Conservation (phyloP, 2,329 filamentous ascomycete genomes). For the Pyrenochaeta sp. region DNA sequence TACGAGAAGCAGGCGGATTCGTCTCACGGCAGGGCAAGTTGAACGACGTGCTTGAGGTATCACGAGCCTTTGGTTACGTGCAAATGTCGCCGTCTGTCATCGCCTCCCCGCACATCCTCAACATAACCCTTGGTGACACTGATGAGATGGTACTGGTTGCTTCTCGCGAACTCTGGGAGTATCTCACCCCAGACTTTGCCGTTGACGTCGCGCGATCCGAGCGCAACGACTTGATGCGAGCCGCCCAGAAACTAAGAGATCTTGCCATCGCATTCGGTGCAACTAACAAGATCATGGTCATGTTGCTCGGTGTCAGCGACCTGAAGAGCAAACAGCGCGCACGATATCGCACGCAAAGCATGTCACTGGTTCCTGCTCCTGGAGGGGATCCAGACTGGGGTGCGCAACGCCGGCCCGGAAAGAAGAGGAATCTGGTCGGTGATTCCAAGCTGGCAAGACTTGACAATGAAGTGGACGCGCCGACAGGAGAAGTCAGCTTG, state of each 20-base stretch:
- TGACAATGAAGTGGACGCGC: slow-evolving; percentile 89
- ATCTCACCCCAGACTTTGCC: slow-evolving; percentile 85
- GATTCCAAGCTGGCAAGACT: slow-evolving; percentile 89
- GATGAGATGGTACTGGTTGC: slow-evolving; percentile 95
- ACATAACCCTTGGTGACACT: slow-evolving; percentile 80
- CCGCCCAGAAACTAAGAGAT: slow-evolving; percentile 92
- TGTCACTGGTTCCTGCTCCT: slow-evolving; percentile 79
- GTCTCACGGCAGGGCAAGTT: slow-evolving; percentile 93
- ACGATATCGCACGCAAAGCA: slow-evolving; percentile 78
- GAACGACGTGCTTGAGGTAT: slow-evolving; percentile 91
- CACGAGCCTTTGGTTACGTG: slow-evolving; percentile 92
- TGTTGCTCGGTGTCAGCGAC: slow-evolving; percentile 94
- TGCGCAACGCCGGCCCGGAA: slow-evolving; percentile 66
- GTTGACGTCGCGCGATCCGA: slow-evolving; percentile 91
- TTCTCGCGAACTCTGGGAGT: slow-evolving; percentile 94
- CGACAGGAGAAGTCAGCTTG: slow-evolving; percentile 88
- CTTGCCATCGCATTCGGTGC: slow-evolving; percentile 95
- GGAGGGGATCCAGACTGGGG: slow-evolving; percentile 76
- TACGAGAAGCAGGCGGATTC: slow-evolving; percentile 93
- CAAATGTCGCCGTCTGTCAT: slow-evolving; percentile 92
- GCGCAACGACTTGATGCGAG: slow-evolving; percentile 89
- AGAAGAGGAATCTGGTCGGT: slow-evolving; percentile 68
- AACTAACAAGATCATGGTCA: slow-evolving; percentile 96
- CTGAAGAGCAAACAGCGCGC: slow-evolving; percentile 85
- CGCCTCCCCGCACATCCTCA: slow-evolving; percentile 83